phyloP scores from a whole-genome alignment of 177 flowering plant genomes.

The Tripterygium wilfordii region DNA sequence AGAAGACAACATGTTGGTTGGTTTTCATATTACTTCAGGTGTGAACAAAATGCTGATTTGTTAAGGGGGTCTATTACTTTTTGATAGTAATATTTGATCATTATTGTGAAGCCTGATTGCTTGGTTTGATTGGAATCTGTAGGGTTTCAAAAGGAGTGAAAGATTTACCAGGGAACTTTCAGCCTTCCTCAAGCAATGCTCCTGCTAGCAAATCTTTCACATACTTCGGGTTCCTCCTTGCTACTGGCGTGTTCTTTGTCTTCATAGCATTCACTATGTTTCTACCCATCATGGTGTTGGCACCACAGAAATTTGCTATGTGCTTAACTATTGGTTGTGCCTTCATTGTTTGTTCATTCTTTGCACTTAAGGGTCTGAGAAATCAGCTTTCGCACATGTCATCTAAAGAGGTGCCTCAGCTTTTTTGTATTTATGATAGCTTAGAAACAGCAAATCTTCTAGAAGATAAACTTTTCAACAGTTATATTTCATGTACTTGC shows the following conservation, averaged over 20 bases:
- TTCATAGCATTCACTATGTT: slow-evolving; percentile 95
- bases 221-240: slow-evolving; percentile 85
- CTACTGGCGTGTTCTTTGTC: slow-evolving; percentile 78
- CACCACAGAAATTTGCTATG: slow-evolving; percentile 97
- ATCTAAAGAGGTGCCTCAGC: slow-evolving; percentile 69
- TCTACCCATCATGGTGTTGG: slow-evolving; percentile 92
- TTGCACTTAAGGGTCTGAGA: slow-evolving; percentile 86
- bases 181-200: slow-evolving; percentile 75
- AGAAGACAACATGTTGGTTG: too few species aligned
- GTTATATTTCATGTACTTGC: slow-evolving; percentile 3
- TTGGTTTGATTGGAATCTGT: not conserved
- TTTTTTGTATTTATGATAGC: too few species aligned
- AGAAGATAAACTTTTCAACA: too few species aligned
- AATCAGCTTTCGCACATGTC: slow-evolving; percentile 90
- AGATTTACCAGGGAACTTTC: slow-evolving; percentile 79
- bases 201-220: slow-evolving; percentile 87
- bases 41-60: too few species aligned
- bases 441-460: too few species aligned
- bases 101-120: too few species aligned
- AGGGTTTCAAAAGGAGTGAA: slow-evolving; percentile 93
- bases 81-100: too few species aligned
- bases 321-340: slow-evolving; percentile 90
- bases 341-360: slow-evolving; percentile 81
- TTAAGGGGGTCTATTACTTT: too few species aligned
- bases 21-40: too few species aligned